These are phyloP conservation scores for Helicostylum pulchrum DNA, from an alignment of 192 early-diverging fungal genomes.

Conservation along the genomic window DNA sequence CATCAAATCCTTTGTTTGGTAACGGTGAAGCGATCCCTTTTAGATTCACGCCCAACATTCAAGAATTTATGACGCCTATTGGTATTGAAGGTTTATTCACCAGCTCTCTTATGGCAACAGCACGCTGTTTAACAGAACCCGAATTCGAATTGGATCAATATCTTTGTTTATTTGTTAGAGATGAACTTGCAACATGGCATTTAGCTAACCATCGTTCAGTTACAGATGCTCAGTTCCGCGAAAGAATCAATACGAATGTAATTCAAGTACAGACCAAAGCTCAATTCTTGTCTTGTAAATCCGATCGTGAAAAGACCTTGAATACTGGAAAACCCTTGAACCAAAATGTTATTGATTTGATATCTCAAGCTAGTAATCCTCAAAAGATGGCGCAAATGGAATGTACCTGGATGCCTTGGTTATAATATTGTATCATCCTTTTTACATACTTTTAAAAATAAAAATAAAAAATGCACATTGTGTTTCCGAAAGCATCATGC, in stretches of 20 bases:
- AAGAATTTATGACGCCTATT: slow-evolving; percentile 89
- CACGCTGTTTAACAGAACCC: slow-evolving; percentile 74
- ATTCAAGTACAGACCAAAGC: slow-evolving; percentile 67
- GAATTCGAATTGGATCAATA: slow-evolving; percentile 92
- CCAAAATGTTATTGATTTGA: slow-evolving; percentile 89
- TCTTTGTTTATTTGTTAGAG: slow-evolving; percentile 87
- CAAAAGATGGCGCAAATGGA: slow-evolving; percentile 96
- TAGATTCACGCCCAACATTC: slow-evolving; percentile 96
- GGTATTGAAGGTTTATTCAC: slow-evolving; percentile 94
- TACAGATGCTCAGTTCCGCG: slow-evolving; percentile 63
- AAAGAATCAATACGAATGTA: slow-evolving; percentile 70
- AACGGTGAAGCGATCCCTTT: slow-evolving; percentile 91
- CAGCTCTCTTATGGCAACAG: slow-evolving; percentile 81
- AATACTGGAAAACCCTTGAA: slow-evolving; percentile 62
- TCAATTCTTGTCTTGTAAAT: slow-evolving; percentile 66
- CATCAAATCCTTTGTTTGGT: slow-evolving; percentile 49
- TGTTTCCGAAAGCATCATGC: too few species aligned
- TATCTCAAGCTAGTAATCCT: slow-evolving; percentile 87
- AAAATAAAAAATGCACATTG: too few species aligned
- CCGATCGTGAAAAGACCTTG: slow-evolving; percentile 65
- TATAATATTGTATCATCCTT: slow-evolving; percentile 38
- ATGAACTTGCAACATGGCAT: slow-evolving; percentile 88
- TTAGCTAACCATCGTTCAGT: slow-evolving; percentile 56
- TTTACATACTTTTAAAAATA: too few species aligned
- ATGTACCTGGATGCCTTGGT: slow-evolving; percentile 86